Evolutionary conservation across 106 monocot genomes (phyloP).

Genomic region (Triglochin maritima): DNA sequence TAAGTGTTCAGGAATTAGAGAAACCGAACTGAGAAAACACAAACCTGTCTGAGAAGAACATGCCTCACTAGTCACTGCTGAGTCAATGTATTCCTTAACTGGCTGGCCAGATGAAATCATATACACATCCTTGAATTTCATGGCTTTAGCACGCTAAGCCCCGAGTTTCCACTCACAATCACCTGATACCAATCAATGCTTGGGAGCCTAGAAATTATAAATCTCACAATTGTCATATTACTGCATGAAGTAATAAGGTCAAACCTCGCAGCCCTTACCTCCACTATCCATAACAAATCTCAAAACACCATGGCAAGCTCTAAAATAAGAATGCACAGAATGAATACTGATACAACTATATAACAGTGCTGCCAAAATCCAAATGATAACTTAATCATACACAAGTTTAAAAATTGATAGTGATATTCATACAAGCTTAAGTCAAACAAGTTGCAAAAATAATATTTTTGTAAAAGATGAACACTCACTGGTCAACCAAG

Average conservation of each 20-base stretch:
- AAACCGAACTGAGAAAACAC: background rate
- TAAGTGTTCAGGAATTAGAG: background rate
- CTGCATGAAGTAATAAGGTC: background rate
- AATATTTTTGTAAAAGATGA: too few species aligned
- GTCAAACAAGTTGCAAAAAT: too few species aligned
- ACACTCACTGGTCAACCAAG: too few species aligned
- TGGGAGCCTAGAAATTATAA: background rate
- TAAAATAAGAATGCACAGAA: slow-evolving; percentile 6
- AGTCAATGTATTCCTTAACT: slow-evolving; percentile 55
- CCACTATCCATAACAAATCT: slow-evolving; percentile 75
- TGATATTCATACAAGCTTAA: too few species aligned
- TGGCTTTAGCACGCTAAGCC: slow-evolving; percentile 59
- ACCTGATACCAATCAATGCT: slow-evolving; percentile 12
- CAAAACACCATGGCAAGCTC: slow-evolving; percentile 75
- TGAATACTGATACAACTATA: too few species aligned
- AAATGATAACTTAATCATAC: background rate
- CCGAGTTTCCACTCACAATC: slow-evolving; percentile 55
- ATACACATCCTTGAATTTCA: slow-evolving; percentile 71
- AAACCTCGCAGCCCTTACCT: slow-evolving; percentile 58
- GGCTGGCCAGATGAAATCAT: slow-evolving; percentile 75
- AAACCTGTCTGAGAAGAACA: slow-evolving; percentile 48
- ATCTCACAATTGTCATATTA: background rate
- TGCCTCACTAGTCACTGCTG: slow-evolving; percentile 67
- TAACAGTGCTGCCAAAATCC: background rate
- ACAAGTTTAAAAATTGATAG: too few species aligned